Evolutionary conservation across 176 grass and related monocot species (phyloP).

Genomic region (Musa beccarii): DNA sequence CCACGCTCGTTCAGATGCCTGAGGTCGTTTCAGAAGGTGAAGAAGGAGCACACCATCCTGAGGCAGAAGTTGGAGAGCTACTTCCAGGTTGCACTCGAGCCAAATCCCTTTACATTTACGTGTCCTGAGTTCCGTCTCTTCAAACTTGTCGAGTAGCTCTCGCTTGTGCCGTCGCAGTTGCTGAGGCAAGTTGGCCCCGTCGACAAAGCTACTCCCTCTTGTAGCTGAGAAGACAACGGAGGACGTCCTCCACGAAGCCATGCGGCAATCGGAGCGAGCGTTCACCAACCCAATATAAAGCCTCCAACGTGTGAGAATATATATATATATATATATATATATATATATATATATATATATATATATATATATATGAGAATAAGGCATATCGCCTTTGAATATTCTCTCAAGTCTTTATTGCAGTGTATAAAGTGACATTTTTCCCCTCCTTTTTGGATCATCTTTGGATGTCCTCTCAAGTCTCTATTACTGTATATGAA

Average conservation of each 20-base stretch:
- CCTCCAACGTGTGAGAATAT: neutral
- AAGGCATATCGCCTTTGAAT: no score
- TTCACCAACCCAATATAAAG: neutral
- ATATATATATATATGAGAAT: no score
- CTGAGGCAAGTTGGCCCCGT: constrained; percentile 43
- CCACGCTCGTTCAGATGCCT: constrained; percentile 34
- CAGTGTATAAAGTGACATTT: no score
- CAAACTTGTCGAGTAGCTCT: neutral
- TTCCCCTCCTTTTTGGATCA: no score
- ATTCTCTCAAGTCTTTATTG: no score
- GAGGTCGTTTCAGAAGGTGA: constrained; percentile 58
- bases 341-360: no score
- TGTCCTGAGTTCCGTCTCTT: neutral
- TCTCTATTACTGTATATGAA: no score
- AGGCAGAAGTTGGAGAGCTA: constrained; percentile 62
- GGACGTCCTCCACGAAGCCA: no score
- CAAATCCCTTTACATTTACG: neutral
- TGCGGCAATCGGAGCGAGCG: neutral
- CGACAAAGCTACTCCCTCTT: constrained; percentile 5
- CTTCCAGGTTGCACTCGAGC: constrained; percentile 38
- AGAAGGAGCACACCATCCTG: constrained; percentile 48
- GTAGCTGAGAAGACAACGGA: neutral
- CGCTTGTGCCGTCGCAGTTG: constrained; percentile 29
- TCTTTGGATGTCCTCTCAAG: no score
- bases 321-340: no score